phyloP scores from a whole-genome alignment of 1,139 yeast genomes.

The Taphrina pruni region DNA sequence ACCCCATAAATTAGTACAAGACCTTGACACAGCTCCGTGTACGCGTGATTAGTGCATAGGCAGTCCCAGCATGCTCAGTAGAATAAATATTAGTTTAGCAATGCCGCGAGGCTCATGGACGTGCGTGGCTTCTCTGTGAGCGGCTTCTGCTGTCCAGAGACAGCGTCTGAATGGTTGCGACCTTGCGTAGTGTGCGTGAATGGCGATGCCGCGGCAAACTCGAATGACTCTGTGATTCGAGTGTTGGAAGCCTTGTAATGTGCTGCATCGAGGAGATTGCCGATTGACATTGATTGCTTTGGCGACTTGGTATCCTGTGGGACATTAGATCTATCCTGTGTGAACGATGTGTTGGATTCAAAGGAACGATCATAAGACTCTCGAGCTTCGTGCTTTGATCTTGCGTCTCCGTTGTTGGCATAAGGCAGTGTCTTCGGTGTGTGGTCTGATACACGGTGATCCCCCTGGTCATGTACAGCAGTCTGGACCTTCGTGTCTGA shows the following conservation, averaged over 20 bases:
- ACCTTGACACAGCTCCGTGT: neutral
- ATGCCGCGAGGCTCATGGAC: constrained; percentile 18
- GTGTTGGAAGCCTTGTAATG: neutral
- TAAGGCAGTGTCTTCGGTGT: neutral
- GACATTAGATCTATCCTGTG: neutral
- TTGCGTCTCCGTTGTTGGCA: neutral
- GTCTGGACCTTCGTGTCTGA: neutral
- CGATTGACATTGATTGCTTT: constrained; percentile 2
- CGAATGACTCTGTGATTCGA: constrained; percentile 17
- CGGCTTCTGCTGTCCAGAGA: neutral
- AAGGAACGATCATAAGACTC: neutral
- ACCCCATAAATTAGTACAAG: neutral
- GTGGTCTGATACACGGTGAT: neutral
- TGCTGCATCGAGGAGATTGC: constrained; percentile 2
- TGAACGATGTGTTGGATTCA: neutral
- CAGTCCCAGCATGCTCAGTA: too few relatives aligned
- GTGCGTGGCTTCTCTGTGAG: constrained; percentile 10
- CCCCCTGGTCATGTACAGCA: neutral
- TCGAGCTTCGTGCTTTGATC: neutral
- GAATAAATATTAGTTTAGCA: constrained; percentile 9
- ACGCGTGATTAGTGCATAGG: too few relatives aligned
- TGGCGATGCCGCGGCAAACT: constrained; percentile 16
- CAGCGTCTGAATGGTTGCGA: neutral
- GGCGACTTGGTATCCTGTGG: neutral
- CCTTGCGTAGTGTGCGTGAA: neutral